Percentiles rank a stretch among this genome's conserved stretches.
These are phyloP conservation scores for Penstemon davidsonii DNA, from an alignment of 257 asterid genomes.

Conservation along the genomic window DNA sequence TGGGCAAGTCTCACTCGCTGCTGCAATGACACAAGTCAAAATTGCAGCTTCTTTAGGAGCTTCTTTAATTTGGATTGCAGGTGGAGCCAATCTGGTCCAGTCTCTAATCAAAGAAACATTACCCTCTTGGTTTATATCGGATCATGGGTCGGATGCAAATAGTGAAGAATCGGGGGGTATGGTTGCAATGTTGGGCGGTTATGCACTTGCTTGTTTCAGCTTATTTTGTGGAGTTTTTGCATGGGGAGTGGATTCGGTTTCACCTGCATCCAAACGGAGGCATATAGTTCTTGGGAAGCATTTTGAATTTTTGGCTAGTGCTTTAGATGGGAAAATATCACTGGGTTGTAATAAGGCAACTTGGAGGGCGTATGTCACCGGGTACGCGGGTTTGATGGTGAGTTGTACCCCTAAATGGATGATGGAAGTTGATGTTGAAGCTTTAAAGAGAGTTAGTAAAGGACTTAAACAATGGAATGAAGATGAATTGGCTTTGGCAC, in stretches of 20 bases:
- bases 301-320: conserved; percentile 76
- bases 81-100: conserved; percentile 66
- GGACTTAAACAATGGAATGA: conserved; percentile 84
- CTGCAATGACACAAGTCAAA: conserved; percentile 74
- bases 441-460: conserved; percentile 68
- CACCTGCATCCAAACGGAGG: conserved; percentile 55
- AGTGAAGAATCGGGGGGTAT: conserved; percentile 56
- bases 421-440: conserved; percentile 73
- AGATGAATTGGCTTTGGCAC: conserved; percentile 77
- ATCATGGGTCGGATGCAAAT: conserved; percentile 43
- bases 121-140: conserved; percentile 87
- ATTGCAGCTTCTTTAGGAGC: conserved; percentile 86
- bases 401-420: conserved; percentile 87
- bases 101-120: conserved; percentile 68
- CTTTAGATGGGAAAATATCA: conserved; percentile 75
- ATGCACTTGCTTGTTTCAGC: conserved; percentile 76
- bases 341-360: conserved; percentile 78
- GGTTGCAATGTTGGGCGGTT: conserved; percentile 77
- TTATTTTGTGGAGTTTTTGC: conserved; percentile 64
- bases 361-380: conserved; percentile 78
- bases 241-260: conserved; percentile 76
- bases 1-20: conserved; percentile 79
- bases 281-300: conserved; percentile 55
- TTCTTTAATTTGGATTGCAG: conserved; percentile 82
- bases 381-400: conserved; percentile 75